Percentiles rank a stretch among this genome's conserved stretches.
phyloP scores from a whole-genome alignment of 2,329 filamentous ascomycete genomes.

The Daldinia eschscholtzii region DNA sequence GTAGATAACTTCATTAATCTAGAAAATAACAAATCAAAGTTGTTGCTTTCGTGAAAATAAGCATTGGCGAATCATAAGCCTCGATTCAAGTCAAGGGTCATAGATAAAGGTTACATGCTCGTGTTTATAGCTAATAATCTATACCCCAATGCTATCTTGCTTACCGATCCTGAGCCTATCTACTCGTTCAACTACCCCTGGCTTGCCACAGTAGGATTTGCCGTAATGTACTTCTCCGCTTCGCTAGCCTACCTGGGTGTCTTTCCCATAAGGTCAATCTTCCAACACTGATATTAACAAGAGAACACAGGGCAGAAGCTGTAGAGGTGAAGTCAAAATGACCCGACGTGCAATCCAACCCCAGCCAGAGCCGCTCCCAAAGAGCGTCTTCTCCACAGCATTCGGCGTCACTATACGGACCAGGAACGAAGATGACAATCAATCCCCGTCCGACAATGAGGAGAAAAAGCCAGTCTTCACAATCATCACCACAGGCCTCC shows the following conservation, averaged over 20 bases:
- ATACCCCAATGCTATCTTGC: background rate
- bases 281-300: no score
- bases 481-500: constrained; percentile 52
- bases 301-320: background rate
- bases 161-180: background rate
- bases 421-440: constrained; percentile 35
- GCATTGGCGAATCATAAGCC: background rate
- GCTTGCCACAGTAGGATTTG: constrained; percentile 27
- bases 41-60: background rate
- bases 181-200: constrained; percentile 13
- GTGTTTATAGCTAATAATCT: constrained; percentile 3
- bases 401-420: constrained; percentile 50
- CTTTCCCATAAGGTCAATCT: background rate
- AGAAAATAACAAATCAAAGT: background rate
- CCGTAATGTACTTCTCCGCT: constrained; percentile 19
- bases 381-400: constrained; percentile 49
- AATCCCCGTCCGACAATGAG: background rate
- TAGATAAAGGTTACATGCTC: background rate
- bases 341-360: constrained; percentile 40
- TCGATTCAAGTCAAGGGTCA: background rate
- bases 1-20: background rate
- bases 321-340: constrained; percentile 39
- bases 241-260: constrained; percentile 4
- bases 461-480: constrained; percentile 51
- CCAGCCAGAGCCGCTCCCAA: constrained; percentile 30